Percentiles rank a stretch among this genome's conserved stretches.
phyloP scores from a whole-genome alignment of 306 rosid species.

The Castanospermum australe region DNA sequence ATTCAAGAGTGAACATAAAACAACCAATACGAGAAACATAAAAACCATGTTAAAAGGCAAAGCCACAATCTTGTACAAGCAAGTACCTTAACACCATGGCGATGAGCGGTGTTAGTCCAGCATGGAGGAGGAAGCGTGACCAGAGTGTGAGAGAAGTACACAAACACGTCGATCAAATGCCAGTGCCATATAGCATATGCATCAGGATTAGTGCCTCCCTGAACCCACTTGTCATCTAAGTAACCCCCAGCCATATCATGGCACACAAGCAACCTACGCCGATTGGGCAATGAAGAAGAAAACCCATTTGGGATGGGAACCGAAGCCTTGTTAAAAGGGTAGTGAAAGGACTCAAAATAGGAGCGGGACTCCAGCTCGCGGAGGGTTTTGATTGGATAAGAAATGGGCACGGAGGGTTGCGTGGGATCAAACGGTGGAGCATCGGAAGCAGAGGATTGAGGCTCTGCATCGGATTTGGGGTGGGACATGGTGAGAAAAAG shows the following conservation, averaged over 20 bases:
- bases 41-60: not conserved
- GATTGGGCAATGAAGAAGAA: conserved; percentile 45
- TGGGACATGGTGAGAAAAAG: conserved; percentile 36
- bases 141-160: conserved; percentile 78
- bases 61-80: not conserved
- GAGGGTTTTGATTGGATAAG: conserved; percentile 86
- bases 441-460: conserved; percentile 14
- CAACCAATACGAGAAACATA: too few species aligned
- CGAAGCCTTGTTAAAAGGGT: conserved; percentile 72
- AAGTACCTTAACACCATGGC: conserved; percentile 88
- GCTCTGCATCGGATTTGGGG: conserved; percentile 13
- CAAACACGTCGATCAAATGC: conserved; percentile 86
- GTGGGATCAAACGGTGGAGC: conserved; percentile 61
- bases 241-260: conserved; percentile 95
- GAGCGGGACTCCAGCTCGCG: conserved; percentile 66
- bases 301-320: conserved; percentile 40
- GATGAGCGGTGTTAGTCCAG: conserved; percentile 81
- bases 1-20: not conserved
- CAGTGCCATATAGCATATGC: conserved; percentile 92
- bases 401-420: conserved; percentile 63
- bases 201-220: conserved; percentile 74
- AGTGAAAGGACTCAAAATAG: conserved; percentile 84
- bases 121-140: conserved; percentile 92
- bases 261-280: conserved; percentile 81
- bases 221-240: conserved; percentile 81